Evolutionary conservation across 176 grass and related monocot genomes (phyloP).

Genomic region (Avena insularis): DNA sequence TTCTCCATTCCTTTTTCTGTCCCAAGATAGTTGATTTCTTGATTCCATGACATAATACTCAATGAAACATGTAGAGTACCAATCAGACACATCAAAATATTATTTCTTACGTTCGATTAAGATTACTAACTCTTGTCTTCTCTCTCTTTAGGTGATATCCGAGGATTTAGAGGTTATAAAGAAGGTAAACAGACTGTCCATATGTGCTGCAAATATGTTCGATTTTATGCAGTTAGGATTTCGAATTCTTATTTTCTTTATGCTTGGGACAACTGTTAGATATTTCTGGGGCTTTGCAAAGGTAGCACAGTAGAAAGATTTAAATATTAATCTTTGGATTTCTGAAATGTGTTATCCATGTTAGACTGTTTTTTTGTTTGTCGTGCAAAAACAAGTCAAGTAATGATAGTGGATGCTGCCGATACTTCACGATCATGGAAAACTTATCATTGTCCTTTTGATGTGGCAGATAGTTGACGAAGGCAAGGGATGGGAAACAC

Average conservation of each 20-base stretch:
- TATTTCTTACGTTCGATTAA: not conserved
- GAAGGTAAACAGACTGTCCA: conserved; percentile 55
- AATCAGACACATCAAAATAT: not conserved
- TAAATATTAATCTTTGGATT: not conserved
- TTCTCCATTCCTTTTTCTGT: not conserved
- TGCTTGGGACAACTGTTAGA: conserved; percentile 1
- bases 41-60: conserved; percentile 11
- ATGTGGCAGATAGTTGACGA: conserved; percentile 74
- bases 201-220: conserved; percentile 17
- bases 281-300: not conserved
- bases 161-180: conserved; percentile 95
- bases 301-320: conserved; percentile 3
- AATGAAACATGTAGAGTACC: not conserved
- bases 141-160: conserved; percentile 65
- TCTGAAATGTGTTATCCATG: not conserved
- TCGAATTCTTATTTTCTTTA: not conserved
- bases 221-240: conserved; percentile 3
- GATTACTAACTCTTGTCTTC: conserved; percentile 25
- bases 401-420: conserved; percentile 20
- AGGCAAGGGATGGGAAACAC: conserved; percentile 96
- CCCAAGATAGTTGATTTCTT: not conserved
- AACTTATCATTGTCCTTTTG: conserved; percentile 25
- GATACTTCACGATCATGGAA: conserved; percentile 20
- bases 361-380: conserved; percentile 29
- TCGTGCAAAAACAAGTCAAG: conserved; percentile 18